Base-by-base conservation (phyloP, 805 yeast genomes). In the Candida lessepsii region DNA sequence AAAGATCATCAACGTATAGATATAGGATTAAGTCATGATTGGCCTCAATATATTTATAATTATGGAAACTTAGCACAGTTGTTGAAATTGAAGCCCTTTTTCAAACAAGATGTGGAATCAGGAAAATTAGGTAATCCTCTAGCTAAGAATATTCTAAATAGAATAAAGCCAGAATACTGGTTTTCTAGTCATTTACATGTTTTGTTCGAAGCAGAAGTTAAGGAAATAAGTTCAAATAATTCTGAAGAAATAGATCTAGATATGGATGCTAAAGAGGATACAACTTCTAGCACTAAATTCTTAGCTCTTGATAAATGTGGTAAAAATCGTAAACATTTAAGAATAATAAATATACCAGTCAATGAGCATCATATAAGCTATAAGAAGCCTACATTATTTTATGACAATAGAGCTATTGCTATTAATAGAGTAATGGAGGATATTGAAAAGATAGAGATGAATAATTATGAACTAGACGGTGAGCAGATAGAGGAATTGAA, bases 151-250 rank as follows among this genome's bases (percentile, higher is more conserved):
- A 56, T 88, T 11, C 60, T 93, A 48, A 51, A 67, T 17, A 51
- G 55, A 11, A 47, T 87, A 39, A 69, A 63, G 50, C 98, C 98
- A 0, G 47, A 58, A 13, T 68, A 75, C 57, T 93, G 98, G 99
- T 76, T 86, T 45, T 79, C 93, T 50, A 95, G 95, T 9, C 99
- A 93, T 65, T 60, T 93, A 41, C 99, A 93, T 59, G 88, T 83
- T 2, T 66, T 64, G 39, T 93, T 76, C 53, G 68, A 65, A 5
- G 96, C 96, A 0, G 46, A 43, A 0, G 75, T 81, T 1, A 43
- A 53, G 1, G 49, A 36, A 31, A 30, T n/a, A 9, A 25, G 19
- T 23, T 5, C 17, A 1, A 29, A 30, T 2, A 51, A 44, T 33
- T 42, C 28, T 3, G 52, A 52, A 19, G 57, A 50, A 42, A 49